Conservation (phyloP, 768 basidiomycete genomes). For the Hygrocybe punicea region DNA sequence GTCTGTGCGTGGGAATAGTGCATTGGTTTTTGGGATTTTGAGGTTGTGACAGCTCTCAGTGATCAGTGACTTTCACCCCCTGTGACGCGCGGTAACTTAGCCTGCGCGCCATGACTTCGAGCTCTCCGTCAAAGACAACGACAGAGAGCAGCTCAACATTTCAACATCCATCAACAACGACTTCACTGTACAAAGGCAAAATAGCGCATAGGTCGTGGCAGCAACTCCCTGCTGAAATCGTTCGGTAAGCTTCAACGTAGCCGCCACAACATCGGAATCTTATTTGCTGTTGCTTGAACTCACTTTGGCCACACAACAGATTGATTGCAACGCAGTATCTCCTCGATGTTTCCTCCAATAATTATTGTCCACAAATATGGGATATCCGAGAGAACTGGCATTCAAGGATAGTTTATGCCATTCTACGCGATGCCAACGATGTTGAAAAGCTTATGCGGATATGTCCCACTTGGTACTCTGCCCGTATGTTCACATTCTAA, state of each 20-base stretch:
- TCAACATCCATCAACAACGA: neutral
- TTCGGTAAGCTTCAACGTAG: constrained; percentile 44
- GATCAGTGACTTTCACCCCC: neutral
- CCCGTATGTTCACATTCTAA: constrained; percentile 43
- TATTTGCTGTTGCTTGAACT: constrained; percentile 13
- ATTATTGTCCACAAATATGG: constrained; percentile 48
- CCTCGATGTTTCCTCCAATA: constrained; percentile 41
- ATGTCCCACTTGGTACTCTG: constrained; percentile 56
- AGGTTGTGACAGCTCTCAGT: constrained; percentile 1
- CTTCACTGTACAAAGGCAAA: constrained; percentile 50
- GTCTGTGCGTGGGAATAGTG: constrained; percentile 9
- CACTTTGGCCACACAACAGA: constrained; percentile 33
- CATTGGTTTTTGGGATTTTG: neutral
- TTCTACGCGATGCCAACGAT: constrained; percentile 58
- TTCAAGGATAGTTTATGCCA: constrained; percentile 56
- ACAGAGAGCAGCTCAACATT: constrained; percentile 32
- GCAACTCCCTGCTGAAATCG: constrained; percentile 58
- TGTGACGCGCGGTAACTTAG: neutral
- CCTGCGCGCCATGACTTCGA: neutral
- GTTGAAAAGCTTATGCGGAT: constrained; percentile 62
- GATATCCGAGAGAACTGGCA: constrained; percentile 57
- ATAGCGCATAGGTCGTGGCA: constrained; percentile 55
- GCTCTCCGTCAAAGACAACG: neutral
- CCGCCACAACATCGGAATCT: neutral
- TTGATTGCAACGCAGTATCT: constrained; percentile 60